Evolutionary conservation across 2,329 filamentous ascomycete species (phyloP), one percentile per base, ranked within the genome.

Genomic region (Zarea fungicola): DNA sequence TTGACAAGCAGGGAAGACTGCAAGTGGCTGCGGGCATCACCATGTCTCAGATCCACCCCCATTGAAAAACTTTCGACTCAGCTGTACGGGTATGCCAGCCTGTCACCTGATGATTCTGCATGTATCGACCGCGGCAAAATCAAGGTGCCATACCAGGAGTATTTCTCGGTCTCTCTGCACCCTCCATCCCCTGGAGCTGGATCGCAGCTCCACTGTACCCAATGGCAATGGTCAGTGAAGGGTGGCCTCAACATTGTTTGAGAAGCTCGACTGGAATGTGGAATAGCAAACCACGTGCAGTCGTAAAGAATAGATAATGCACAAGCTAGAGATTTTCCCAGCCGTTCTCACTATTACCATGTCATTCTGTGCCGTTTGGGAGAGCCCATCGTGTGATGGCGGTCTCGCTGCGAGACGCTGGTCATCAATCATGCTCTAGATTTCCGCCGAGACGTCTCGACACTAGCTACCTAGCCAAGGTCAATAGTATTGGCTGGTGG

Each of bases 11-110:
- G 35, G 9, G 28, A 25, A 18, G 22, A n/a, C n/a, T 35, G 23
- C 39, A 16, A 36, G 46, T 42, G 46, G 46, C 32, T 36, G 37
- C 16, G 14, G 16, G 11, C 25, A 14, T 49, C 32, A 23, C 28
- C 32, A 44, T 49, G 41, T 49, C 48, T 49, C 34, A 49, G 48
- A 49, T 49, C 41, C 41, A 18, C 13, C 32, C 19, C 16, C 28
- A 34, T 19, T 41, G 22, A 13, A n/a, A 25, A 35, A 18, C 3
- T 22, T 13, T 28, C 23, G 5, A 18, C 28, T 44, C 48, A 49
- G 48, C 48, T 49, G 48, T 14, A 26, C 48, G 34, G 48, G 41
- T 14, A 31, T 11, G 13, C 16, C 41, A 29, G 18, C 16, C 21
- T 10, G n/a, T 22, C 43, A 39, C 23, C 43, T 36, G 22, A 22